A percentile compares a stretch with the other conserved stretches of the same genome.
Evolutionary conservation across 2,329 filamentous ascomycete genomes (phyloP).

Genomic region (Penicillium sp.): DNA sequence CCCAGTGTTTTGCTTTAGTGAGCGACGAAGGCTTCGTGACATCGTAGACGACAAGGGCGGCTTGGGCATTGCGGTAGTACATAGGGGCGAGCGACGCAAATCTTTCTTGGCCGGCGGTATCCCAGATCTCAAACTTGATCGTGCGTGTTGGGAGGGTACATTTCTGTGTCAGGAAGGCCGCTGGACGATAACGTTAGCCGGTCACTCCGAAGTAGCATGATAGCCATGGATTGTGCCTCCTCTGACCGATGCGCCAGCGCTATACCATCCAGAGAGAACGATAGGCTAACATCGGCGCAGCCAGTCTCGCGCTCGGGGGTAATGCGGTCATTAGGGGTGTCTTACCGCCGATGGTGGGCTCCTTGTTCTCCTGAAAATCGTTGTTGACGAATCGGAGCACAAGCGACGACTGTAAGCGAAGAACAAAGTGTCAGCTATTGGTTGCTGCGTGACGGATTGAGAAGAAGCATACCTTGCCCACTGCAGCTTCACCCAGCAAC

Average conservation of each 20-base stretch:
- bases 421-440: slow-evolving; percentile 11
- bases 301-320: not conserved
- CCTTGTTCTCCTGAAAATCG: slow-evolving; percentile 99
- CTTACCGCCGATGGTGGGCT: slow-evolving; percentile 94
- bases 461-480: slow-evolving; percentile 75
- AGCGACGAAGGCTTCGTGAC: slow-evolving; percentile 94
- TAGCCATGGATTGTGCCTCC: not conserved
- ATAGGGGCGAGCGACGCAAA: slow-evolving; percentile 96
- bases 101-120: slow-evolving; percentile 95
- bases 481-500: slow-evolving; percentile 91
- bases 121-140: slow-evolving; percentile 83
- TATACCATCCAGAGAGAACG: not conserved
- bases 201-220: slow-evolving; percentile 1
- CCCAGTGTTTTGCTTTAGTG: slow-evolving; percentile 97
- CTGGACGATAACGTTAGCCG: slow-evolving; percentile 47
- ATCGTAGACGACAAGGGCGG: slow-evolving; percentile 96
- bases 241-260: slow-evolving; percentile 1
- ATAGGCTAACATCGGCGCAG: not conserved
- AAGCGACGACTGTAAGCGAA: slow-evolving; percentile 72
- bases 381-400: slow-evolving; percentile 99
- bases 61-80: slow-evolving; percentile 99
- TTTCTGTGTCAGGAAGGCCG: slow-evolving; percentile 97
- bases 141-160: slow-evolving; percentile 91
- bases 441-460: slow-evolving; percentile 2
- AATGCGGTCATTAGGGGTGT: slow-evolving; percentile 1